Base-by-base conservation (phyloP, 441 rosid species). In the Biscutella laevigata region DNA sequence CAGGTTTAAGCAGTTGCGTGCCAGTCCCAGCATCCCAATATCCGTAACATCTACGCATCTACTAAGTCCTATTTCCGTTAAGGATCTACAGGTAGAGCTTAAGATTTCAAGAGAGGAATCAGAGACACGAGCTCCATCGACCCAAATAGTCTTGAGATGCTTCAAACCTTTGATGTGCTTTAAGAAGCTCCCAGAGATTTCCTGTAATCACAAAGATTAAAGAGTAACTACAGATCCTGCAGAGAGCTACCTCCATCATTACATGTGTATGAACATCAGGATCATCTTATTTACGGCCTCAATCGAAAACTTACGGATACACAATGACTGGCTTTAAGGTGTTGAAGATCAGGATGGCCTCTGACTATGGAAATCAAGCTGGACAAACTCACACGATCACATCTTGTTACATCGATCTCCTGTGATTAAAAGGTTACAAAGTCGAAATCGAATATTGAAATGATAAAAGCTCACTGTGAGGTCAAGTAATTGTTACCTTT, bases 321-420 rank as follows among this genome's bases (percentile, higher is more conserved):
- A 71, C 84, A 74, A 57, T 77, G 66, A 62, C 88, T 73, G 10
- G 88, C 90, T 35, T 68, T 64, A 46, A 91, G 74, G 68, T 67
- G 77, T 59, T 47, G 66, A 38, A 91, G 74, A 59, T 64, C 59
- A 53, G 66, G 57, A 59, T 87, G 96, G 54, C 88, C 82, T 74
- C 70, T 69, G 48, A 80, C 51, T 7, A 83, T 46, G 56, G 76
- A 66, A 57, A 69, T 43, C 56, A 81, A 58, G 60, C 98, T 79
- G 27, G 71, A 71, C 4, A 76, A 72, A 61, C 70, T 79, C 66
- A 91, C 62, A 46, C 62, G 57, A 30, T 78, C 85, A 54, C 98
- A 87, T 68, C 98, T 91, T 0, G 95, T 78, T 14, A 84, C 69
- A 73, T 84, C 83, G 33, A 91, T 49, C 33, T 57, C 86, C 98